phyloP scores from a whole-genome alignment of 2,329 filamentous ascomycete species.

The Stachybotrys chlorohalonatus region DNA sequence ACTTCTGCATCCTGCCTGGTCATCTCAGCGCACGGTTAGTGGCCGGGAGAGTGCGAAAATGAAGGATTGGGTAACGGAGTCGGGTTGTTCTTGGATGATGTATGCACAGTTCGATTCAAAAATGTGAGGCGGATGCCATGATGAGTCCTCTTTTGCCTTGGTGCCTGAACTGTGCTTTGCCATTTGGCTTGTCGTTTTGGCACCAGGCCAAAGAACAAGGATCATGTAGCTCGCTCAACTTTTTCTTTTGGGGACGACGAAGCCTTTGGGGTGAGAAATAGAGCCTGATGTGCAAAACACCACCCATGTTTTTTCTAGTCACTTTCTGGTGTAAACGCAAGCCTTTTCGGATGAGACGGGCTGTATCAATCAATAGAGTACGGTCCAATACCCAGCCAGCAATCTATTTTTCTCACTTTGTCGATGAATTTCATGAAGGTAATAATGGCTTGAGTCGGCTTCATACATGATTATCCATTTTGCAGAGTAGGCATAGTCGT shows the following conservation, averaged over 20 bases:
- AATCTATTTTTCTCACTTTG: background rate
- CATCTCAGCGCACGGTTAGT: background rate
- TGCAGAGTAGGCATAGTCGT: too few relatives aligned
- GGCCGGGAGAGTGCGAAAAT: background rate
- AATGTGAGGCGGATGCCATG: conserved; percentile 1
- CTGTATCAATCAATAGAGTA: background rate
- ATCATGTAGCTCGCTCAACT: background rate
- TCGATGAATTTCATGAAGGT: background rate
- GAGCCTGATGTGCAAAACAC: background rate
- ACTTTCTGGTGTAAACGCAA: background rate
- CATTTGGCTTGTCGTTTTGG: too few relatives aligned
- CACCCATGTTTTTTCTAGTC: background rate
- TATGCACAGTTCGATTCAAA: conserved; percentile 10
- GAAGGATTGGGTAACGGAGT: background rate
- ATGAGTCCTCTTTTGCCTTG: background rate
- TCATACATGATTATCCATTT: too few relatives aligned
- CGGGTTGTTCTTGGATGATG: background rate
- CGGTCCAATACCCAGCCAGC: background rate
- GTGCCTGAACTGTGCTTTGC: background rate
- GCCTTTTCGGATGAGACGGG: background rate
- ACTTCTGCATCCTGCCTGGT: background rate
- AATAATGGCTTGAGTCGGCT: conserved; percentile 5
- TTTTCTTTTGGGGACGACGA: background rate
- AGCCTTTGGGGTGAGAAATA: background rate
- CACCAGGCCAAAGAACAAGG: too few relatives aligned